Base-by-base conservation (phyloP, 208 protist species). In the Naegleria gruberi region DNA sequence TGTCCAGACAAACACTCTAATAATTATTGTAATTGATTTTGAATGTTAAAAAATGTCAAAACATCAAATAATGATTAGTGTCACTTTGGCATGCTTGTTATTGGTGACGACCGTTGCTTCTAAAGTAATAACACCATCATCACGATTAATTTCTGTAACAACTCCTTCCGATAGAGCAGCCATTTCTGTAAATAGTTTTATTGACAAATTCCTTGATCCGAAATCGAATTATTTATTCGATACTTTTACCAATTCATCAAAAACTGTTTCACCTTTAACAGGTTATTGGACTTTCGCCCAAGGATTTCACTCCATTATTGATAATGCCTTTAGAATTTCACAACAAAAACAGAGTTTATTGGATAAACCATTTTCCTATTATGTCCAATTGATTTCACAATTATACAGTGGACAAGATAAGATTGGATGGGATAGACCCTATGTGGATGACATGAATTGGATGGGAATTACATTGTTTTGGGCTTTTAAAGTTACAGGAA, bases 371-470 rank as follows among this genome's bases (percentile, higher is more conserved):
- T 65, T 65, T 19, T 30, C 34, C 0, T 43, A 44, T 1, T 84
- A 46, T 84, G 15, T n/a, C 3, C 10, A 84, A 46, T 45, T 84
- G 41, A 84, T 84, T 30, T 26, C 12, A 5, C 8, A 45, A 7
- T 84, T 84, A 17, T 84, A 84, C 30, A 44, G 4, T 12, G 34
- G 34, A 45, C 34, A 45, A 45, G 37, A 84, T 44, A 84, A 84
- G 1, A 84, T 45, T 45, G 81, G 81, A 46, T 84, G 81, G 81
- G 81, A 46, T 44, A 15, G 34, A 46, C 34, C 34, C 10, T 84
- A 40, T 26, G 44, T 84, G 10, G 81, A 84, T 34, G 81, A 84
- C 10, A 84, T 84, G 81, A 84, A 46, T 42, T 84, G 81, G 81
- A 84, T 84, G 81, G 81, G 17, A 3, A 30, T 84, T 10, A 34